phyloP scores from a whole-genome alignment of 805 yeast genomes.

The Scheffersomyces coipomensis region DNA sequence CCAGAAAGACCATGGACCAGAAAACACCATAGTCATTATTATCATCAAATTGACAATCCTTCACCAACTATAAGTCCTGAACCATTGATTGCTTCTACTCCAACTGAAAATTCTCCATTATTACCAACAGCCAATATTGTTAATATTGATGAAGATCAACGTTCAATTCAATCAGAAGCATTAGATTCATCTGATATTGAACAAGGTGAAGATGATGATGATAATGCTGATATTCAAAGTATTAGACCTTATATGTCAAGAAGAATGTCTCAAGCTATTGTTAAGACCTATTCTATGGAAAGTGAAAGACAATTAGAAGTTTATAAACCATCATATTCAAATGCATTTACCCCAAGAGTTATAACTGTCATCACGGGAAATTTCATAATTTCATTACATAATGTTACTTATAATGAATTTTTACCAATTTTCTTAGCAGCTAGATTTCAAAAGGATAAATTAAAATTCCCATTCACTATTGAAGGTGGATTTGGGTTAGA shows the following conservation, averaged over 20 bases:
- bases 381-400: constrained; percentile 32
- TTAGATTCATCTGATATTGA: constrained; percentile 3
- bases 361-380: constrained; percentile 30
- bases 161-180: constrained; percentile 5
- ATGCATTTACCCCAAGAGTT: constrained; percentile 28
- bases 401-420: constrained; percentile 31
- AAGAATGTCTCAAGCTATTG: constrained; percentile 12
- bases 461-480: constrained; percentile 33
- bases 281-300: constrained; percentile 13
- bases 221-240: constrained; percentile 2
- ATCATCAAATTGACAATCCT: neutral
- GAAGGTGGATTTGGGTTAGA: constrained; percentile 37
- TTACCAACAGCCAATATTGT: neutral
- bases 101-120: constrained; percentile 7
- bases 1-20: constrained; percentile 7
- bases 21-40: neutral
- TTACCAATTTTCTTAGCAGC: constrained; percentile 37
- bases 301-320: constrained; percentile 6
- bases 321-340: constrained; percentile 3
- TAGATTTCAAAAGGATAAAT: constrained; percentile 19
- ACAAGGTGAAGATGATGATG: constrained; percentile 3
- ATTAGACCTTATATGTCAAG: constrained; percentile 9
- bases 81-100: neutral
- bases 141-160: constrained; percentile 1
- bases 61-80: neutral